Evolutionary conservation across 768 basidiomycete genomes (phyloP).

Genomic region (Neoboletus subvelutipes): DNA sequence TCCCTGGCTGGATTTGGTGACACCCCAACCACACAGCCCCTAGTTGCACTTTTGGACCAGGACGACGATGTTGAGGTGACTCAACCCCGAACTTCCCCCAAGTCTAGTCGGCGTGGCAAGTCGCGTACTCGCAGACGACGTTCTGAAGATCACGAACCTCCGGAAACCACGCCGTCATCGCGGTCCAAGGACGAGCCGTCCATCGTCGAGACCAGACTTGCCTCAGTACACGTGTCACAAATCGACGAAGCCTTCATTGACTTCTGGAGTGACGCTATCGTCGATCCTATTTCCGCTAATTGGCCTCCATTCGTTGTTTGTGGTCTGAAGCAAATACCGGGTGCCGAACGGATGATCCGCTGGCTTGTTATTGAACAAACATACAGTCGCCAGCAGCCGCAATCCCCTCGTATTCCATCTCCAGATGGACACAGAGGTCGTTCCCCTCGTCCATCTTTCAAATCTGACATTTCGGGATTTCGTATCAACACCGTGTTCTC

Average conservation of each 20-base stretch:
- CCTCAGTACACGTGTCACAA: constrained; percentile 43
- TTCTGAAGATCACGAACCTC: constrained; percentile 21
- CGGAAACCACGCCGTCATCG: constrained; percentile 16
- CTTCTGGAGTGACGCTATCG: constrained; percentile 74
- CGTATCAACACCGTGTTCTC: constrained; percentile 42
- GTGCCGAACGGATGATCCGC: constrained; percentile 36
- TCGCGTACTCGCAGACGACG: constrained; percentile 27
- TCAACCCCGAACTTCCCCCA: constrained; percentile 35
- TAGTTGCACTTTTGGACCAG: constrained; percentile 57
- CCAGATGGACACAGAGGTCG: constrained; percentile 31
- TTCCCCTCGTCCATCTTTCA: constrained; percentile 45
- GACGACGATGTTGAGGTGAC: constrained; percentile 68
- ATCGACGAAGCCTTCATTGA: constrained; percentile 82
- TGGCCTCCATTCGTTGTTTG: constrained; percentile 75
- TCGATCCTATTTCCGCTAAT: constrained; percentile 60
- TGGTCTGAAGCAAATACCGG: constrained; percentile 50
- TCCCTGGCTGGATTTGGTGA: constrained; percentile 61
- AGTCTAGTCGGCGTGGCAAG: constrained; percentile 34
- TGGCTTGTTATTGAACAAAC: constrained; percentile 74
- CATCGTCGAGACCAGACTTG: constrained; percentile 39
- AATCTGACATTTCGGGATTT: constrained; percentile 42
- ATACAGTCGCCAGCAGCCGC: constrained; percentile 41
- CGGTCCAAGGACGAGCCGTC: constrained; percentile 14
- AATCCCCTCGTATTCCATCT: constrained; percentile 27
- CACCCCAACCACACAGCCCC: constrained; percentile 34